Evolutionary conservation across 495 filamentous ascomycete species (phyloP), one percentile per base, ranked within the genome.

Genomic region (Elaphomyces granulatus): DNA sequence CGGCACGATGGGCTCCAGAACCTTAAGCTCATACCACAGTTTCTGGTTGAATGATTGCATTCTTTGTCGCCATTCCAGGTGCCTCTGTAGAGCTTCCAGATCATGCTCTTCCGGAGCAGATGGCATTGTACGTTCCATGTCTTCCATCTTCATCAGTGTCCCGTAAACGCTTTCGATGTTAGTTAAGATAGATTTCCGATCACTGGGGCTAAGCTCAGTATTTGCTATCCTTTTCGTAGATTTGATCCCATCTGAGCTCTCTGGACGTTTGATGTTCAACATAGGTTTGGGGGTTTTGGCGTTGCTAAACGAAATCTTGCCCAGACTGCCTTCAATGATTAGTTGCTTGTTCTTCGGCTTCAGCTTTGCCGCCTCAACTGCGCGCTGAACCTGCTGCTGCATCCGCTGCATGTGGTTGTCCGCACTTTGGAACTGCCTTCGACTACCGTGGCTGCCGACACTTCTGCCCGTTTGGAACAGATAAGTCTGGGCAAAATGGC

Each of bases 231-330:
- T 59, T 57, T 61, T 62, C 31, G 60, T 37, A 15, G 54, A 48
- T 43, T 69, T 70, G 21, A 59, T 49, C 8, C 62, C 64, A 6
- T 75, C 67, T n/a, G 63, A 64, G 45, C 68, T 79, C 20, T 94
- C 88, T n/a, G 71, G 63, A 14, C 87, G 81, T 64, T 95, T 95
- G 59, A 99, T 82, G 51, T 93, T 96, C 21, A 99, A 72, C 46
- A 95, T 71, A 20, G 87, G 86, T 55, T 88, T 85, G 0, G 90
- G 90, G 0, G 90, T 92, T 60, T 95, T 96, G 21, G 87, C 84
- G 52, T 99, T 99, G 65, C 88, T 93, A 66, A 96, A 99, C 0
- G 87, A 87, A 23, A 99, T 99, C 62, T 99, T 99, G 41, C 90
- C 90, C 43, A 99, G 57, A 48, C 86, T 95, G n/a, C 90, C 90